Base-by-base conservation (phyloP, 1,284 basidiomycete genomes). In the Ustilago loliicola region DNA sequence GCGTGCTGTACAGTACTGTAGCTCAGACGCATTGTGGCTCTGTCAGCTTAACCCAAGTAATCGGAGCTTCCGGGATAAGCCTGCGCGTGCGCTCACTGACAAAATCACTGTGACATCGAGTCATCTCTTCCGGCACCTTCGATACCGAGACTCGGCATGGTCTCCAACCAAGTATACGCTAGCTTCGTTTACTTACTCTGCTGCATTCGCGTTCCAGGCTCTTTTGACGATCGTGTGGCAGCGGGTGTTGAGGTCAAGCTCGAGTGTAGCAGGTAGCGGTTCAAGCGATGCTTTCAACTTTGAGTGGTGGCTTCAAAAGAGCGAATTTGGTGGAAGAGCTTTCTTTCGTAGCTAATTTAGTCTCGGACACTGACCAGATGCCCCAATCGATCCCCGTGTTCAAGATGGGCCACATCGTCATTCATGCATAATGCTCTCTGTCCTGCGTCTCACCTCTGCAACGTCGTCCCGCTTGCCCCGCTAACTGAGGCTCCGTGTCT, bases 361-460 rank as follows among this genome's bases (percentile, higher is more conserved):
- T 50, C 48, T 50, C 48, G 7, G n/a, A 53, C 51, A 53, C 51
- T 32, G 32, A 19, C 8, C 4, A 32, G n/a, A 0, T 32, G 51
- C 51, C 51, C n/a, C 5, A 34, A 19, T 21, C 38, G 55, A 47
- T 57, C 40, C 40, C 4, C 27, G 21, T 25, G 23, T 13, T 45
- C 38, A 23, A 57, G 55, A 19, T 8, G 32, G 51, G 54, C 54
- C 58, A 60, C 40, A 34, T 32, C 59, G 59, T 61, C 59, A 61
- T 53, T 61, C 59, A 51, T 61, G 36, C 59, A 61, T 52, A 50
- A 50, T 25, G 11, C 17, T 4, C 23, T 25, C 23, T 38, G 17
- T 17, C 42, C 56, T 61, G 48, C 48, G 23, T 51, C 50, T 34
- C 3, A 15, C 15, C 48, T 13, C 48, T 50, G 23, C 48, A 27